Evolutionary conservation across 495 filamentous ascomycete species (phyloP), one percentile per base, ranked within the genome.

Genomic region (Penicillium psychrofluorescens): DNA sequence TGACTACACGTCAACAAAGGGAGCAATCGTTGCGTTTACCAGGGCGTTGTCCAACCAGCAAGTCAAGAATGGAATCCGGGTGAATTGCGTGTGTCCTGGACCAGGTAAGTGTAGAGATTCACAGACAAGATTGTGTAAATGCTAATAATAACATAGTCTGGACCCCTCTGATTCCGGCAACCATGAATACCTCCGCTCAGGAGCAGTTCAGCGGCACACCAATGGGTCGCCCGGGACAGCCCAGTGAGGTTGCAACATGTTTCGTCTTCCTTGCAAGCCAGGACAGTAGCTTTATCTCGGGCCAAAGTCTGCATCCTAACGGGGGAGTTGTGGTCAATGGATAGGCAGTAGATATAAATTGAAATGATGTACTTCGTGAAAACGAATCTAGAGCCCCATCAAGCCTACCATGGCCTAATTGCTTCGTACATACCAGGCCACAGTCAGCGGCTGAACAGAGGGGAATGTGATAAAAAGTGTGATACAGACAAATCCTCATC

Each of bases 1-100:
- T 13, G 88, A 95, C 69, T 91, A 94, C 66, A 89, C 86, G 1
- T 78, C 83, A 10, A 84, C 80, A 12, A 92, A 92, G 53, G 88
- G 88, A 37, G 86, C 86, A 43, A 84, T 92, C 45, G 66, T 92
- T 2, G 74, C 86, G 8, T 91, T 94, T 66, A 90, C 85, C 0
- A 79, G 86, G 11, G 86, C 74, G 3, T 66, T 94, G 8, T 84
- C 81, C 33, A 92, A 90, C 62, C 84, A 90, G 56, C 79, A 82
- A 51, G 61, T 86, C 11, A 50, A 56, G 34, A 78, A 82, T 36
- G 88, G 86, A 2, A 89, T 92, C 55, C 76, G 87, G 2, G 85
- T 90, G 40, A 95, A 91, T 48, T 75, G 76, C 6, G 74, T 94
- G 1, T 86, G 84, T 32, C 88, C 88, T 0, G 88, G 88, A 0